Conservation (phyloP, 805 yeast species). For the Ogataea wickerhamii region DNA sequence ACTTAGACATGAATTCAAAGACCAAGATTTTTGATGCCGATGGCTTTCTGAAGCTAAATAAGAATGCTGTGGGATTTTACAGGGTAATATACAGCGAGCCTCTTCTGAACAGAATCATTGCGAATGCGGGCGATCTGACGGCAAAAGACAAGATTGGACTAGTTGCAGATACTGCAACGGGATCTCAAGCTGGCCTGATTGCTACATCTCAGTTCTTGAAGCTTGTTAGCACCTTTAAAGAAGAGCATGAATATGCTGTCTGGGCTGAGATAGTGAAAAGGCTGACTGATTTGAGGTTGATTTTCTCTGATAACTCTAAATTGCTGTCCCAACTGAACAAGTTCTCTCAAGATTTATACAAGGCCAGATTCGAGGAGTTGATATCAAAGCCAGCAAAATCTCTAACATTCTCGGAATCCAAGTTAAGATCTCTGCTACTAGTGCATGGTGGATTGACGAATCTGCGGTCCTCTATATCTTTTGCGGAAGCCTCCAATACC, state of each 20-base stretch:
- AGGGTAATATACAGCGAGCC: slow-evolving; percentile 49
- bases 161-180: slow-evolving; percentile 49
- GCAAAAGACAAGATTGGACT: slow-evolving; percentile 51
- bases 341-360: slow-evolving; percentile 35
- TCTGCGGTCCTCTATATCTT: slow-evolving; percentile 34
- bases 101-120: slow-evolving; percentile 39
- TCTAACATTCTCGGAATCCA: slow-evolving; percentile 25
- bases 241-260: slow-evolving; percentile 42
- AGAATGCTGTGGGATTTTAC: slow-evolving; percentile 48
- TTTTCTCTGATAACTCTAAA: slow-evolving; percentile 36
- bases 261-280: slow-evolving; percentile 53
- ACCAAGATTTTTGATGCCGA: slow-evolving; percentile 16
- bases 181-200: slow-evolving; percentile 44
- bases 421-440: slow-evolving; percentile 38
- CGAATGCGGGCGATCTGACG: slow-evolving; percentile 37
- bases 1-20: slow-evolving; percentile 27
- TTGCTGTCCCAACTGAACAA: slow-evolving; percentile 25
- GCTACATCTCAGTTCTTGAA: slow-evolving; percentile 43
- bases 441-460: slow-evolving; percentile 37
- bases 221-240: slow-evolving; percentile 34
- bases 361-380: slow-evolving; percentile 28
- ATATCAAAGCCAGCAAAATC: slow-evolving; percentile 12
- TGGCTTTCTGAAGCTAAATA: slow-evolving; percentile 43
- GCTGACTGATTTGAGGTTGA: slow-evolving; percentile 33
- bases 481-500: slow-evolving; percentile 11